Base-by-base conservation (phyloP, 164 flowering plant species). In the Sedum album region DNA sequence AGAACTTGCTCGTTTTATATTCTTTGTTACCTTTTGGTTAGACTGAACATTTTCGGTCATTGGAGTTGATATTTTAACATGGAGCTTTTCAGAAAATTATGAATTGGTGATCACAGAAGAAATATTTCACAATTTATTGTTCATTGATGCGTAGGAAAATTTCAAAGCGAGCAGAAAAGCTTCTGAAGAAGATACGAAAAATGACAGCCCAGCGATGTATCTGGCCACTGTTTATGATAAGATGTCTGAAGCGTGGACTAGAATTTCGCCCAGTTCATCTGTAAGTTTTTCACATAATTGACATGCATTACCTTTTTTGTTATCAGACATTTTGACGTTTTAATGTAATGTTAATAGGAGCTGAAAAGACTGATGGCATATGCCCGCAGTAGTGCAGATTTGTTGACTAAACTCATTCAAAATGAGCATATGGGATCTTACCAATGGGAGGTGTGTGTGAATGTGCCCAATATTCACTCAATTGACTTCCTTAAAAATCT, bases 161-260 rank as follows among this genome's bases (percentile, higher is more conserved):
- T 90, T 94, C 60, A 70, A 71, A 68, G 64, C 55, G 26, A 86
- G 79, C 73, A 83, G 96, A 82, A 86, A 88, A 69, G 69, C 70
- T 21, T 70, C 67, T 66, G 86, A 85, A 72, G 79, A 74, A 70
- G 79, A 76, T 66, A 17, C 25, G 0, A 76, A 79, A 69, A 76
- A 70, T 71, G 70, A 72, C 66, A 74, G 55, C 10, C 76, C 90
- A 26, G 86, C 93, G 44, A 88, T 94, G 90, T 94, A 84, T 76
- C 75, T 94, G 81, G 96, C 91, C 20, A 86, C 99, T 28, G 63
- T 84, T 70, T 94, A 90, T 79, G 97, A 94, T 80, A 94, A 81
- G 80, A 78, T 76, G 74, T 94, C 99, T 71, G 91, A 88, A 76
- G 96, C 96, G 57, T 94, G 99, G 99, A 86, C 96, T 68, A 74